These are phyloP conservation scores for Triticum timopheevii DNA, from an alignment of 176 grass and related monocot genomes.

Conservation along the genomic window DNA sequence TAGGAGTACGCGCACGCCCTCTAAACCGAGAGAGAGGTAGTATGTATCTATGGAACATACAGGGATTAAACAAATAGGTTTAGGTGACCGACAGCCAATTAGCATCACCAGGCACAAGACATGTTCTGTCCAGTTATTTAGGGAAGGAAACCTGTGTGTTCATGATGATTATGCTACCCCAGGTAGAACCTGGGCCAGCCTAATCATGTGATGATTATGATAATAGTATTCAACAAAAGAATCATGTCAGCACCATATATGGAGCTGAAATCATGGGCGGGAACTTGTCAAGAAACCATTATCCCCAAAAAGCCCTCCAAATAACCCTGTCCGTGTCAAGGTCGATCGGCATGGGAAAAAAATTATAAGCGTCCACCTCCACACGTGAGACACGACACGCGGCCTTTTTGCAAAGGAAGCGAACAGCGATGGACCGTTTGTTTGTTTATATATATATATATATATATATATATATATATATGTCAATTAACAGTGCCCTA, in stretches of 20 bases:
- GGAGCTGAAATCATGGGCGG: not conserved
- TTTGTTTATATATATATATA: not conserved
- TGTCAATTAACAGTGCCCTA: not conserved
- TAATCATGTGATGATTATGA: conserved; percentile 10
- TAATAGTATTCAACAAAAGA: not conserved
- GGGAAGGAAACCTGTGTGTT: no score
- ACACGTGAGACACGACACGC: not conserved
- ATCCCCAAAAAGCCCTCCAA: not conserved
- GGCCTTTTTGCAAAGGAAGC: not conserved
- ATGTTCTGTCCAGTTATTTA: not conserved
- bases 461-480: no score
- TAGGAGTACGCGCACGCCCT: no score
- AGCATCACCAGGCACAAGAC: not conserved
- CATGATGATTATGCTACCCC: not conserved
- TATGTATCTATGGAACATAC: not conserved
- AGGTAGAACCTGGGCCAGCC: not conserved
- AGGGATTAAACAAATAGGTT: not conserved
- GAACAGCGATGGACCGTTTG: not conserved
- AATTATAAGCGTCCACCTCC: not conserved
- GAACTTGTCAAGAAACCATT: conserved; percentile 15
- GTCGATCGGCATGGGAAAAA: not conserved
- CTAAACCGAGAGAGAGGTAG: no score
- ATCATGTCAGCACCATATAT: not conserved
- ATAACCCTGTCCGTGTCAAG: not conserved
- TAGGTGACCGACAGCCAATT: conserved; percentile 12